phyloP scores from a whole-genome alignment of 192 early-diverging fungal genomes.

The Backusella macrospora region DNA sequence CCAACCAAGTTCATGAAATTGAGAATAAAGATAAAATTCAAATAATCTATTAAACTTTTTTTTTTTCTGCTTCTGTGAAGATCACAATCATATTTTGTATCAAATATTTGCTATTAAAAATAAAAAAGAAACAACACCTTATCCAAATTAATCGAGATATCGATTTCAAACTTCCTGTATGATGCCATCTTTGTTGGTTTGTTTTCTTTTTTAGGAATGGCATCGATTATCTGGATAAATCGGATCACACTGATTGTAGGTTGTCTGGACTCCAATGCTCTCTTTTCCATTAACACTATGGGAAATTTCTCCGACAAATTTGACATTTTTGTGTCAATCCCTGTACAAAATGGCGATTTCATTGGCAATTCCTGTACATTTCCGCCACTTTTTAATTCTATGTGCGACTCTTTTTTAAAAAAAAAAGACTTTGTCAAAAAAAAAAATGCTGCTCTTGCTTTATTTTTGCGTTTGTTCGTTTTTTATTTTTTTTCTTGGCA shows the following conservation, averaged over 20 bases:
- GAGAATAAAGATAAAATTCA: not conserved
- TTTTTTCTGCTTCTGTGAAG: not conserved
- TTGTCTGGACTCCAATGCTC: not conserved
- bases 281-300: not conserved
- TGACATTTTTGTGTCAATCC: too few species aligned
- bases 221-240: slow-evolving; percentile 4
- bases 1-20: too few species aligned
- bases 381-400: too few species aligned
- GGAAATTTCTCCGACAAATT: too few species aligned
- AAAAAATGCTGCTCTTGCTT: too few species aligned
- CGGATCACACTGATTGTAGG: not conserved
- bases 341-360: too few species aligned
- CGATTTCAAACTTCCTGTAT: not conserved
- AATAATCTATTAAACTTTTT: not conserved
- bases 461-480: too few species aligned
- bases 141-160: not conserved
- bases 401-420: too few species aligned
- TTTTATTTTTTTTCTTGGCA: too few species aligned
- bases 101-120: not conserved
- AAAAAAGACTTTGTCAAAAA: too few species aligned
- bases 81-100: not conserved
- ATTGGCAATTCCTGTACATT: too few species aligned
- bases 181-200: not conserved
- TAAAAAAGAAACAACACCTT: not conserved
- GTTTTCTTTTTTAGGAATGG: not conserved